Percentiles rank a stretch among this genome's conserved stretches.
phyloP scores from a whole-genome alignment of 1,139 yeast genomes.

The Blastobotrys capitulatus region DNA sequence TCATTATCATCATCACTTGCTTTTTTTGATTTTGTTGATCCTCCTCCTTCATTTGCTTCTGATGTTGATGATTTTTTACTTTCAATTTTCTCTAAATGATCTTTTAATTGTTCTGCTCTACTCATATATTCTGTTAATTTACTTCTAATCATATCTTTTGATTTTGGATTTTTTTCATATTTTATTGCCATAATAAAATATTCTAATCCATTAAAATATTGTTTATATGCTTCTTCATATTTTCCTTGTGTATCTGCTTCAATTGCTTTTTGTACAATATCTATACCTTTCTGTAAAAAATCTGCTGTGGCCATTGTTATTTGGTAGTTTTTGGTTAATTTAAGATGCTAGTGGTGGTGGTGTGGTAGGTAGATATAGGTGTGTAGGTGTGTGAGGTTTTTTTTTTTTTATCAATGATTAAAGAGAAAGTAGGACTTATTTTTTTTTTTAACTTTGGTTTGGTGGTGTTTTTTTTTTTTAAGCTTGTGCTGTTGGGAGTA shows the following conservation, averaged over 20 bases:
- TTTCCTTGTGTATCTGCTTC: conserved; percentile 89
- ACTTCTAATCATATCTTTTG: conserved; percentile 82
- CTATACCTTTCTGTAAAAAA: conserved; percentile 88
- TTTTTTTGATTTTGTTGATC: conserved; percentile 48
- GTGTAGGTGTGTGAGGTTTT: too few relatives aligned
- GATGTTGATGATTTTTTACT: conserved; percentile 37
- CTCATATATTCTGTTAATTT: conserved; percentile 88
- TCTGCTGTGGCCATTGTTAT: conserved; percentile 56
- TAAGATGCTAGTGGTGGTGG: too few relatives aligned
- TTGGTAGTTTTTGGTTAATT: too few relatives aligned
- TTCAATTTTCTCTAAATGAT: conserved; percentile 68
- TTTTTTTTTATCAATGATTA: too few relatives aligned
- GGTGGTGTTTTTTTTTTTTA: too few relatives aligned
- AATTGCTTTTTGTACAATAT: conserved; percentile 87
- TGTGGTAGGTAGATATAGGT: too few relatives aligned
- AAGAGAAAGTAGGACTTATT: too few relatives aligned
- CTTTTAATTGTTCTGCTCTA: conserved; percentile 91
- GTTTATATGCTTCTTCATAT: conserved; percentile 90
- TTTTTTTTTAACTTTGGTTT: too few relatives aligned
- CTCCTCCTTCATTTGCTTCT: conserved; percentile 46
- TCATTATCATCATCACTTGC: conserved; percentile 57
- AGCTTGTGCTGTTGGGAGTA: too few relatives aligned
- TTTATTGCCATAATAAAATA: conserved; percentile 93
- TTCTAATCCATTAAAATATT: conserved; percentile 89
- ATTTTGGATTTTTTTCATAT: conserved; percentile 86